phyloP scores from a whole-genome alignment of 441 rosid genomes.

The Biscutella laevigata region DNA sequence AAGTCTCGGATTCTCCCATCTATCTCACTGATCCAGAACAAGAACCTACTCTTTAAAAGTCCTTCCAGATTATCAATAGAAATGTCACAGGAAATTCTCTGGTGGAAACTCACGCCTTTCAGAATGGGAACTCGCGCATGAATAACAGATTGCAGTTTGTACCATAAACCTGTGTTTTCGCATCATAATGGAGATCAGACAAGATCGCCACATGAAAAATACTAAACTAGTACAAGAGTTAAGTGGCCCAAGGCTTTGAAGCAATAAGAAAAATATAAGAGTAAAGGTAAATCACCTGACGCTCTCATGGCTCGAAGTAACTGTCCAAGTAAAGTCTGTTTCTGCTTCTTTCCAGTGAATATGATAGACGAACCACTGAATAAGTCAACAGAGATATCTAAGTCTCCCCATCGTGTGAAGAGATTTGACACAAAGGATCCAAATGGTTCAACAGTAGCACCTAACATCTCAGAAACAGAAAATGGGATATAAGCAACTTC shows the following conservation, averaged over 20 bases:
- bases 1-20: constrained; percentile 80
- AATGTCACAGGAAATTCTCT: constrained; percentile 73
- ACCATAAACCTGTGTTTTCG: constrained; percentile 40
- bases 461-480: constrained; percentile 29
- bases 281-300: constrained; percentile 33
- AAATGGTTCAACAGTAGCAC: constrained; percentile 80
- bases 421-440: constrained; percentile 89
- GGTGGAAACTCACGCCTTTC: constrained; percentile 46
- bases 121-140: constrained; percentile 83
- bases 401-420: constrained; percentile 74
- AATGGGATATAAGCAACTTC: neutral
- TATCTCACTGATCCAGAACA: constrained; percentile 69
- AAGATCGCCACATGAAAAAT: neutral
- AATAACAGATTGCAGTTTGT: constrained; percentile 45
- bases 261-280: neutral
- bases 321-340: constrained; percentile 48
- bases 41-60: constrained; percentile 63
- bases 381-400: constrained; percentile 70
- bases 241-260: neutral
- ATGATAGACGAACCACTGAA: constrained; percentile 44
- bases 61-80: constrained; percentile 75
- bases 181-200: constrained; percentile 6
- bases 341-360: constrained; percentile 58
- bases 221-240: neutral
- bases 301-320: constrained; percentile 48